These are phyloP conservation scores for Penicillium verhagenii DNA, from an alignment of 495 filamentous ascomycete species.

Conservation along the genomic window DNA sequence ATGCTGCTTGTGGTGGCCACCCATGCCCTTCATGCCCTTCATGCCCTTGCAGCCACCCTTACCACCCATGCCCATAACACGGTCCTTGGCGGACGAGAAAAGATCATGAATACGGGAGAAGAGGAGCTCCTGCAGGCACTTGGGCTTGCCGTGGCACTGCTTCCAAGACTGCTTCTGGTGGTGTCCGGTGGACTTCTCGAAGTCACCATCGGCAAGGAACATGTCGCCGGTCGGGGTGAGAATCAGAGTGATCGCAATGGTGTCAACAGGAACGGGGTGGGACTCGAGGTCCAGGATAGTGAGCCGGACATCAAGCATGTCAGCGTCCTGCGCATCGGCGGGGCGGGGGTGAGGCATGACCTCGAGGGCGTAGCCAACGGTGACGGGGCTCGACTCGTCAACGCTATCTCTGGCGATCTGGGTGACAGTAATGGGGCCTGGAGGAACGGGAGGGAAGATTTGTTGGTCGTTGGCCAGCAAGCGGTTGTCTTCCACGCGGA, in stretches of 20 bases:
- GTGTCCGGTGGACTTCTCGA: constrained; percentile 36
- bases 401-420: constrained; percentile 36
- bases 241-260: constrained; percentile 44
- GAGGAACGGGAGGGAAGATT: constrained; percentile 48
- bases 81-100: constrained; percentile 39
- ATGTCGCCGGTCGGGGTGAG: constrained; percentile 36
- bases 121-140: constrained; percentile 41
- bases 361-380: constrained; percentile 45
- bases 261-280: constrained; percentile 50
- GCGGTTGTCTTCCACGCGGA: constrained; percentile 40
- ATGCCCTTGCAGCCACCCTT: constrained; percentile 30
- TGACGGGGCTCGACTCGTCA: constrained; percentile 33
- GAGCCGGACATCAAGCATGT: constrained; percentile 42
- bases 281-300: constrained; percentile 50
- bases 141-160: constrained; percentile 40
- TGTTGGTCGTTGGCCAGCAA: constrained; percentile 48
- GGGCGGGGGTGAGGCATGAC: constrained; percentile 34
- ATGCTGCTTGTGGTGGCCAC: constrained; percentile 6
- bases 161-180: constrained; percentile 38
- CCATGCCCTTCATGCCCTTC: constrained; percentile 17
- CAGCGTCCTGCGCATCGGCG: constrained; percentile 27
- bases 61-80: constrained; percentile 32
- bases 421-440: constrained; percentile 34
- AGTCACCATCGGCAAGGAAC: constrained; percentile 36
- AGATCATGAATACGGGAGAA: constrained; percentile 39